Evolutionary conservation across 148 eudicot species (phyloP).

Genomic region (Silene latifolia): DNA sequence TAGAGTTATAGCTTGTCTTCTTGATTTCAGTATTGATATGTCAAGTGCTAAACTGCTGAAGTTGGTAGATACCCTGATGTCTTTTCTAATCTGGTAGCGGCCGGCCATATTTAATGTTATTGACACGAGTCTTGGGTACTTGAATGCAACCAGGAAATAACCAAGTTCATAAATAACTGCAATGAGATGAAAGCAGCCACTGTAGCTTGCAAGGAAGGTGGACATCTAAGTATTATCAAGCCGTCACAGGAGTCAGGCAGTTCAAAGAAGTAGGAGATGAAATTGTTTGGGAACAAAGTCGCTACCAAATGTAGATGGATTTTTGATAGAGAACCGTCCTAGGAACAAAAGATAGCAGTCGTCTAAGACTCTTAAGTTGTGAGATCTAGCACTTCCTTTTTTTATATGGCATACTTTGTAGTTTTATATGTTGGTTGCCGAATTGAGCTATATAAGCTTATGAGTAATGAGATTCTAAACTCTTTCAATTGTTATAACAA

Average conservation of each 20-base stretch:
- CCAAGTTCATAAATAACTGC: slow-evolving; percentile 76
- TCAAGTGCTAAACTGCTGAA: not conserved
- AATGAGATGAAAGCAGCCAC: slow-evolving; percentile 86
- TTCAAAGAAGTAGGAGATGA: slow-evolving; percentile 15
- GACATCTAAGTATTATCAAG: slow-evolving; percentile 70
- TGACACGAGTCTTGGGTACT: not conserved
- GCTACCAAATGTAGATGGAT: not conserved
- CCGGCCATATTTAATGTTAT: not conserved
- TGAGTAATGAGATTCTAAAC: not conserved
- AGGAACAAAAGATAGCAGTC: not conserved
- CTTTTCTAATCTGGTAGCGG: not conserved
- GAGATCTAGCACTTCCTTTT: not conserved
- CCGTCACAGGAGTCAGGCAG: slow-evolving; percentile 28
- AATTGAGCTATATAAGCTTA: not conserved
- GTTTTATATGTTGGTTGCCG: not conserved
- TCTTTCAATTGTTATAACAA: not conserved
- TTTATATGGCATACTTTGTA: not conserved
- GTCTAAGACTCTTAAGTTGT: not conserved
- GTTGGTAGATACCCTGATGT: not conserved
- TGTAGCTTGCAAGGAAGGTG: slow-evolving; percentile 83
- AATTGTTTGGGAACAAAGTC: not conserved
- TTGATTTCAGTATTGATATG: too few species aligned
- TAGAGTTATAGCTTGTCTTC: too few species aligned
- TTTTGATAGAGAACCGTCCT: not conserved
- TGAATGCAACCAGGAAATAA: slow-evolving; percentile 51